Conservation (phyloP, 495 filamentous ascomycete genomes). For the Aspergillus taichungensis region DNA sequence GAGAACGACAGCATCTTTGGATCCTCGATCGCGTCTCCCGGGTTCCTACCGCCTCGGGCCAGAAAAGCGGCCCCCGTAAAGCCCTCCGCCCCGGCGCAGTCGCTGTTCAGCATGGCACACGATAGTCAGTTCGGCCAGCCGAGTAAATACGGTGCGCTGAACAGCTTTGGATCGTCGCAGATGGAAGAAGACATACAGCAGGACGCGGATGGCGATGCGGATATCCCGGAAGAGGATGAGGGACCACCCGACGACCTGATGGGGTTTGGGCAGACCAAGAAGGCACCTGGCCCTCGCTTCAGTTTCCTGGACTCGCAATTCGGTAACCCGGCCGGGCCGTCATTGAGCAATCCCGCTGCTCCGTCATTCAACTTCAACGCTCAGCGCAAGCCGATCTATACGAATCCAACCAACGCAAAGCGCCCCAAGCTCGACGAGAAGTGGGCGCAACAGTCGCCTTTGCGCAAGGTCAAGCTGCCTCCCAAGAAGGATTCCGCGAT, state of each 20-base stretch:
- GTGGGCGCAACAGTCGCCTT: constrained; percentile 30
- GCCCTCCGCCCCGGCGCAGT: constrained; percentile 21
- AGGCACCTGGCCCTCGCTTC: constrained; percentile 12
- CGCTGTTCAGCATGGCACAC: constrained; percentile 30
- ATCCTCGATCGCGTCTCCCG: constrained; percentile 31
- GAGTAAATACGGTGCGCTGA: constrained; percentile 19
- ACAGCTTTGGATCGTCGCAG: constrained; percentile 23
- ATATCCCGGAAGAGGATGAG: constrained; percentile 30
- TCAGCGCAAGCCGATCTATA: constrained; percentile 33
- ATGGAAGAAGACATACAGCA: constrained; percentile 28
- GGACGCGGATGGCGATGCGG: constrained; percentile 25
- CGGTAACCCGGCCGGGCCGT: constrained; percentile 4
- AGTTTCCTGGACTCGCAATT: constrained; percentile 30
- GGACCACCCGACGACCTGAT: constrained; percentile 28
- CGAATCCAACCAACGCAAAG: constrained; percentile 35
- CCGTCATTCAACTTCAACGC: not conserved
- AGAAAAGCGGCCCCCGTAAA: constrained; percentile 16
- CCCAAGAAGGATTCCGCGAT: constrained; percentile 44
- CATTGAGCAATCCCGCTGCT: too few species aligned
- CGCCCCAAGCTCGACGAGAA: constrained; percentile 37
- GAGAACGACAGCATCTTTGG: constrained; percentile 37
- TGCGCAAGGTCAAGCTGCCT: constrained; percentile 29
- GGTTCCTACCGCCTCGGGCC: constrained; percentile 28
- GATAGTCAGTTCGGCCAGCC: constrained; percentile 35
- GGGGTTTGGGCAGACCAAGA: constrained; percentile 17